A percentile compares a stretch with the other conserved stretches of the same genome.
Conservation (phyloP, 805 yeast genomes). For the Yamadazyma philogaea region DNA sequence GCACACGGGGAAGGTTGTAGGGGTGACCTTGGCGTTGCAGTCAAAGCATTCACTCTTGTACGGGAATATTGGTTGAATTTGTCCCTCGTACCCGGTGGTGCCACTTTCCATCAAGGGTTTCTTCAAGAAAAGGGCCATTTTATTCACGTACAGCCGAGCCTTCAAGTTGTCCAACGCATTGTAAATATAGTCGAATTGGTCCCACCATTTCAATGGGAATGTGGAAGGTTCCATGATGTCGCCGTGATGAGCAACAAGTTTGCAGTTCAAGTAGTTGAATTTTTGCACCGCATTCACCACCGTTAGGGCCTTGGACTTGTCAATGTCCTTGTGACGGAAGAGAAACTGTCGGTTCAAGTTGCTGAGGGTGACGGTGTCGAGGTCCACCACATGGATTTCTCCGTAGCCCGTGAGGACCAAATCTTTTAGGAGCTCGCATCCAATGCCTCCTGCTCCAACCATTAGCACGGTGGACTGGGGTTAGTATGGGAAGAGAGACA, state of each 20-base stretch:
- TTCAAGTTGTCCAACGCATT: conserved; percentile 93
- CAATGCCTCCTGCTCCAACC: conserved; percentile 97
- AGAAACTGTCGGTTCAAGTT: conserved; percentile 91
- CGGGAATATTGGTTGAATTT: conserved; percentile 87
- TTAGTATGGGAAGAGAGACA: background rate
- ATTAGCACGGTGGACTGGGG: conserved; percentile 56
- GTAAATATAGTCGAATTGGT: conserved; percentile 72
- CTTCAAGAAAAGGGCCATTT: conserved; percentile 67
- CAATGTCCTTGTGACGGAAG: conserved; percentile 85
- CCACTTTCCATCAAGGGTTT: conserved; percentile 90
- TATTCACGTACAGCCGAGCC: conserved; percentile 87
- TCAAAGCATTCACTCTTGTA: conserved; percentile 88
- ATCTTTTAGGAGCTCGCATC: conserved; percentile 86
- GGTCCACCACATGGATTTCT: conserved; percentile 87
- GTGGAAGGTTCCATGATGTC: conserved; percentile 74
- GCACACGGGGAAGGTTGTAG: conserved; percentile 92
- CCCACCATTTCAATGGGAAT: conserved; percentile 73
- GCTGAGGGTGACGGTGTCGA: conserved; percentile 91
- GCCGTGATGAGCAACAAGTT: conserved; percentile 76
- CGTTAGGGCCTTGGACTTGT: conserved; percentile 79
- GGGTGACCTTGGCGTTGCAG: conserved; percentile 82
- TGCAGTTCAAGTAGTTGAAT: conserved; percentile 60
- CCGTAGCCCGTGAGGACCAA: conserved; percentile 76
- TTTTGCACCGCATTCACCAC: conserved; percentile 77
- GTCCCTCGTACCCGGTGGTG: conserved; percentile 93